These are phyloP conservation scores for Leptographium radiaticola DNA, from an alignment of 2,329 filamentous ascomycete species.

Conservation along the genomic window DNA sequence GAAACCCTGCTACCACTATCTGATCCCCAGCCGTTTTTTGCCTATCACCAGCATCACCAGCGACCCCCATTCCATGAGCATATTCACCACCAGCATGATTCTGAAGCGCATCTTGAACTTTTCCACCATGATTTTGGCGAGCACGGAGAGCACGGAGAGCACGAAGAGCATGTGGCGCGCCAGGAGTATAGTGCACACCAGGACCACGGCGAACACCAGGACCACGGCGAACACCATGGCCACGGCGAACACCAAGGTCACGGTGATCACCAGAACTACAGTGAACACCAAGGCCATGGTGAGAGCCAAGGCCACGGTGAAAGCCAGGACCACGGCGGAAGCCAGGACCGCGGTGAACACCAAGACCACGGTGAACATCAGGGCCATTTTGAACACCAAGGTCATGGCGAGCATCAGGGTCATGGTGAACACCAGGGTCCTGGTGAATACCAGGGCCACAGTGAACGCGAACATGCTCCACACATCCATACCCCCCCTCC, in stretches of 20 bases:
- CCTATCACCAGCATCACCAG: slow-evolving; percentile 12
- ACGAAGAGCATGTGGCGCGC: background rate
- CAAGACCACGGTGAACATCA: background rate
- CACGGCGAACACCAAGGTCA: background rate
- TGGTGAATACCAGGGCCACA: slow-evolving; percentile 8
- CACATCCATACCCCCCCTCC: background rate
- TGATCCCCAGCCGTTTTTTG: slow-evolving; percentile 11
- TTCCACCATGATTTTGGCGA: slow-evolving; percentile 10
- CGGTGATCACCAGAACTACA: no score
- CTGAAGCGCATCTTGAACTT: background rate
- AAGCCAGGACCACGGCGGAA: background rate
- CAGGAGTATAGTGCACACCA: no score
- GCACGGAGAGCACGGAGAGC: slow-evolving; percentile 2
- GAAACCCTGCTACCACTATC: slow-evolving; percentile 13
- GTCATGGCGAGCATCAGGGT: background rate
- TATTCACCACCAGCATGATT: background rate
- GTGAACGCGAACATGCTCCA: background rate
- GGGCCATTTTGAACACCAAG: background rate
- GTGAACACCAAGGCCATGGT: background rate
- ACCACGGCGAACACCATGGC: background rate
- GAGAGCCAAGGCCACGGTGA: background rate
- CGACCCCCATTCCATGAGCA: background rate
- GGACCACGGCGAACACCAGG: background rate
- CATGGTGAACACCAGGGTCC: background rate
- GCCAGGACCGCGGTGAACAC: background rate